Base-by-base conservation (phyloP, 2,329 filamentous ascomycete species). In the Beauveria sp. region DNA sequence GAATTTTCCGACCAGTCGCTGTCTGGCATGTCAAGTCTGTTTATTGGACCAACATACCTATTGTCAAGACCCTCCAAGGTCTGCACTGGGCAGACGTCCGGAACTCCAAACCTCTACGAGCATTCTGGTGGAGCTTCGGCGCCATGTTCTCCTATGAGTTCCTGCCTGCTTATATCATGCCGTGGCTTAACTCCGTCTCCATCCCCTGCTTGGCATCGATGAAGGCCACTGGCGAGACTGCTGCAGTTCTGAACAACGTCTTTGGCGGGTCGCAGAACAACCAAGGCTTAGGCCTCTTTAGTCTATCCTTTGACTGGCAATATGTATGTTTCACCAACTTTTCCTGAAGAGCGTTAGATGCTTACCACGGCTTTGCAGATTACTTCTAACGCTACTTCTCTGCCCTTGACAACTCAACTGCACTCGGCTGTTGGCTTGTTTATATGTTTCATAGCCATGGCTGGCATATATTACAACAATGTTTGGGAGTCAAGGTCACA, bases 11-110 rank as follows among this genome's bases (percentile, higher is more conserved):
- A 0, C 81, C 81, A 0, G 75, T 84, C 43, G 74, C 76, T 1
- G 81, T 85, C 12, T 84, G 79, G 75, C 81, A 82, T 57, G 78
- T 80, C 5, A 81, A 84, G 16, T 76, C 80, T 2, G 81, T 85
- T 3, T 85, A 82, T 70, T 85, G 82, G 82, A 72, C 74, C 42
- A 80, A 73, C 6, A 68, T 84, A 4, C 81, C 81, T 0, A 79
- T 76, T 0, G 79, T 83, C 57, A 83, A 82, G 65, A 77, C 76
- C 0, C 76, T 83, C 8, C 81, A 84, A 63, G 79, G 79, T 0
- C 72, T 84, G 4, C 81, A 84, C 64, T 84, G 80, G 78, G 75
- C 83, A 50, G 67, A 77, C 0, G 20, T 81, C 34, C 79, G 79
- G 67, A 72, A 75, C 64, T 81, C 79, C 0, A 81, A 81, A 65